phyloP scores from a whole-genome alignment of 1,139 yeast species.

The Eremothecium coryli region DNA sequence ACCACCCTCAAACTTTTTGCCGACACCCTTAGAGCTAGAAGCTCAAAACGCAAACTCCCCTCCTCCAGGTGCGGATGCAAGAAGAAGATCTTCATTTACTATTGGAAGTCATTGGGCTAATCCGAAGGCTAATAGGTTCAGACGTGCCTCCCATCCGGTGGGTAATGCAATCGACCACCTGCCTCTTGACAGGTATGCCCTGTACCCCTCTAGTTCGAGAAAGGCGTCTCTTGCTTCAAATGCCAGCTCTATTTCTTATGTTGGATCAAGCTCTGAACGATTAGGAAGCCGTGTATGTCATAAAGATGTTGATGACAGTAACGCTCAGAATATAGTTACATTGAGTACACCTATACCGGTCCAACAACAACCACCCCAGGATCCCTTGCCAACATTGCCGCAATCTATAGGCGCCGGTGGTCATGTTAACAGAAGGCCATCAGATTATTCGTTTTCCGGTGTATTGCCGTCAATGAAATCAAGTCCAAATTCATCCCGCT shows the following conservation, averaged over 20 bases:
- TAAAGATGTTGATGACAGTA: conserved; percentile 9
- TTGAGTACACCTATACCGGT: conserved; percentile 39
- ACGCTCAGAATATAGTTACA: conserved; percentile 6
- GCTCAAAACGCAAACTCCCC: conserved; percentile 1
- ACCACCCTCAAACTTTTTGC: conserved; percentile 2
- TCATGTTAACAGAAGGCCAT: conserved; percentile 1
- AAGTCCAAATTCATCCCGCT: conserved; percentile 25
- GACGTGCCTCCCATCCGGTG: conserved; percentile 27
- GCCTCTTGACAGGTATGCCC: not conserved
- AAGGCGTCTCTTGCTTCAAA: conserved; percentile 30
- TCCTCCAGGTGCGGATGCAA: conserved; percentile 8
- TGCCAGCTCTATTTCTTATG: conserved; percentile 27
- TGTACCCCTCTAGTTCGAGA: conserved; percentile 24
- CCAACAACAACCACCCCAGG: conserved; percentile 45
- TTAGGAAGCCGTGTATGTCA: conserved; percentile 19
- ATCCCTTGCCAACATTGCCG: conserved; percentile 40
- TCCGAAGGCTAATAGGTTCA: conserved; percentile 4
- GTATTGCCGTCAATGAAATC: conserved; percentile 13
- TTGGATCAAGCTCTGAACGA: conserved; percentile 28
- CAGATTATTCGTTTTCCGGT: conserved; percentile 6
- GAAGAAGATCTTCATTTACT: conserved; percentile 22
- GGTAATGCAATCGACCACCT: conserved; percentile 4
- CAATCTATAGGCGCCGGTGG: conserved; percentile 1
- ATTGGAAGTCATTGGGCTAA: conserved; percentile 1
- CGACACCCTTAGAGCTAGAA: conserved; percentile 3